A percentile compares a stretch with the other conserved stretches of the same genome.
phyloP scores from a whole-genome alignment of 768 basidiomycete genomes.

The Trametes coccinea region DNA sequence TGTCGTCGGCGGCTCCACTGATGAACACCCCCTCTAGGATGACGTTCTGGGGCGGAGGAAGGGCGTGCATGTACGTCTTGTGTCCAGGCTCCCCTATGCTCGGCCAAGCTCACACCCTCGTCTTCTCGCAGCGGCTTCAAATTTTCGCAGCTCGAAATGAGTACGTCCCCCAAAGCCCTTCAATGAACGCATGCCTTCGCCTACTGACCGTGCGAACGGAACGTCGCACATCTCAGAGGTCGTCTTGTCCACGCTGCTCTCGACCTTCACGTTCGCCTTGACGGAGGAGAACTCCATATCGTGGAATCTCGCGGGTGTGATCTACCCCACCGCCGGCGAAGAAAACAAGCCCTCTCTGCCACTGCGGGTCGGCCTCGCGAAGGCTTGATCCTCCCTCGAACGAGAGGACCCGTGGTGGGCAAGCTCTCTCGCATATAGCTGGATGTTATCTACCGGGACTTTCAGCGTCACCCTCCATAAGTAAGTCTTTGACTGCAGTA shows the following conservation, averaged over 20 bases:
- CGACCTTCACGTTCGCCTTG: constrained; percentile 31
- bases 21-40: constrained; percentile 19
- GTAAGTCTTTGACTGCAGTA: too few species aligned
- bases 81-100: neutral
- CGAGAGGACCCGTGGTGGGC: too few species aligned
- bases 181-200: too few species aligned
- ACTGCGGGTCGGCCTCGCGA: constrained; percentile 20
- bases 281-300: constrained; percentile 24
- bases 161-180: neutral
- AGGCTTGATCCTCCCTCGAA: neutral
- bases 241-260: constrained; percentile 30
- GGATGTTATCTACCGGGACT: too few species aligned
- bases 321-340: constrained; percentile 26
- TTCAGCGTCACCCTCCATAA: too few species aligned
- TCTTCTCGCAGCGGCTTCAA: constrained; percentile 23
- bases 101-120: neutral
- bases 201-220: too few species aligned
- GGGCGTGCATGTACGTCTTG: constrained; percentile 31
- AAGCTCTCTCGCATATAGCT: too few species aligned
- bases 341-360: constrained; percentile 23
- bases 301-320: constrained; percentile 31
- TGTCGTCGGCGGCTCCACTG: neutral
- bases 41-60: constrained; percentile 32
- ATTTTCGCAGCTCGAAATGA: constrained; percentile 27
- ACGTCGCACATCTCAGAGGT: constrained; percentile 23